Evolutionary conservation across 2,329 filamentous ascomycete species (phyloP).

Genomic region (Periconia sp.): DNA sequence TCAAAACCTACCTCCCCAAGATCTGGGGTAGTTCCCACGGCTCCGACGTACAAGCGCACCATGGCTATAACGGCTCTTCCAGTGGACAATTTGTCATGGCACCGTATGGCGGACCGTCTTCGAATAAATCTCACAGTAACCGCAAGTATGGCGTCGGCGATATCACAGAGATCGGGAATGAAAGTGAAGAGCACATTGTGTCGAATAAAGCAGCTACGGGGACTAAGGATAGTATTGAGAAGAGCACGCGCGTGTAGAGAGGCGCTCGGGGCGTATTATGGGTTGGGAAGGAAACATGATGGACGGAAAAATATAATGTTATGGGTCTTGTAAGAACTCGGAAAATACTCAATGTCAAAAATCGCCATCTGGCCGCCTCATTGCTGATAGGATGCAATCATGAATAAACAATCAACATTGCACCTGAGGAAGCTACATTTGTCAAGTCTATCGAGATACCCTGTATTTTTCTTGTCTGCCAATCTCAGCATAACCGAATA

Average conservation of each 20-base stretch:
- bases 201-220: not conserved
- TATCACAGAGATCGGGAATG: slow-evolving; percentile 1
- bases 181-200: slow-evolving; percentile 6
- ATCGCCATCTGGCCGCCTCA: no score
- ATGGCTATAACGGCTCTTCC: not conserved
- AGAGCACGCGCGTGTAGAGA: not conserved
- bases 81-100: slow-evolving; percentile 4
- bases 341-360: no score
- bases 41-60: not conserved
- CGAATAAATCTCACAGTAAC: slow-evolving; percentile 1
- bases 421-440: no score
- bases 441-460: no score
- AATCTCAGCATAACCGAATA: no score
- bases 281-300: not conserved
- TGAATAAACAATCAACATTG: no score
- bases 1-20: slow-evolving; percentile 5
- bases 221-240: not conserved
- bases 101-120: not conserved
- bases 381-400: no score
- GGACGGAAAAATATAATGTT: not conserved
- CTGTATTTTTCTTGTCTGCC: no score
- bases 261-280: not conserved
- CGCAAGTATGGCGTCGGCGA: slow-evolving; percentile 4
- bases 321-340: not conserved
- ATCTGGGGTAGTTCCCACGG: slow-evolving; percentile 1